These are phyloP conservation scores for Musa itinerans DNA, from an alignment of 176 grass and related monocot genomes.

Conservation along the genomic window DNA sequence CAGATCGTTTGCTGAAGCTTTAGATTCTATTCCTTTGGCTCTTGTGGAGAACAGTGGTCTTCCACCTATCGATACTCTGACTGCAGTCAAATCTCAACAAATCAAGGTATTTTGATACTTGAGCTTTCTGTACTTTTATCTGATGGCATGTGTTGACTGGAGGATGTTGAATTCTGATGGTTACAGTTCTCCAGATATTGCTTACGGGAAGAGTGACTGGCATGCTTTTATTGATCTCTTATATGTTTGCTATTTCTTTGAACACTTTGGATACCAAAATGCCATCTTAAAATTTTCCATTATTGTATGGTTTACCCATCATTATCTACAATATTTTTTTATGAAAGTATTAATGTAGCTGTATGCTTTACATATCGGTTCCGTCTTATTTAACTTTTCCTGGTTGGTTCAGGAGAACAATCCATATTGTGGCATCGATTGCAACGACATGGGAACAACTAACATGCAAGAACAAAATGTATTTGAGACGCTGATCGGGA, in stretches of 20 bases:
- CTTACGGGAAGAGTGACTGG: no score
- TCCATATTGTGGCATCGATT: conserved; percentile 1
- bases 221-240: no score
- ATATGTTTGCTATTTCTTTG: no score
- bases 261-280: no score
- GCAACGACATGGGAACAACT: conserved; percentile 5
- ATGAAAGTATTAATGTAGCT: no score
- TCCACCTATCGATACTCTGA: conserved; percentile 65
- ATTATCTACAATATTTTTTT: not conserved
- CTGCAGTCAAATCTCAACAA: conserved; percentile 76
- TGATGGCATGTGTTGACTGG: not conserved
- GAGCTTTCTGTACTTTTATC: not conserved
- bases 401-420: conserved; percentile 1
- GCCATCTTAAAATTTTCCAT: no score
- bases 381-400: no score
- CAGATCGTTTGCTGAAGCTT: conserved; percentile 79
- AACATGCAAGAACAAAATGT: conserved; percentile 7
- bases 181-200: not conserved
- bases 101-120: conserved; percentile 40
- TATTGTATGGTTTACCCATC: no score
- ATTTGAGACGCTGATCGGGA: conserved; percentile 4
- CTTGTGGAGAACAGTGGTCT: conserved; percentile 84
- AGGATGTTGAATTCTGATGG: not conserved
- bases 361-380: no score
- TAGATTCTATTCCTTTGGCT: conserved; percentile 72